phyloP scores from a whole-genome alignment of 257 asterid species.

The Nicotiana noctiflora region DNA sequence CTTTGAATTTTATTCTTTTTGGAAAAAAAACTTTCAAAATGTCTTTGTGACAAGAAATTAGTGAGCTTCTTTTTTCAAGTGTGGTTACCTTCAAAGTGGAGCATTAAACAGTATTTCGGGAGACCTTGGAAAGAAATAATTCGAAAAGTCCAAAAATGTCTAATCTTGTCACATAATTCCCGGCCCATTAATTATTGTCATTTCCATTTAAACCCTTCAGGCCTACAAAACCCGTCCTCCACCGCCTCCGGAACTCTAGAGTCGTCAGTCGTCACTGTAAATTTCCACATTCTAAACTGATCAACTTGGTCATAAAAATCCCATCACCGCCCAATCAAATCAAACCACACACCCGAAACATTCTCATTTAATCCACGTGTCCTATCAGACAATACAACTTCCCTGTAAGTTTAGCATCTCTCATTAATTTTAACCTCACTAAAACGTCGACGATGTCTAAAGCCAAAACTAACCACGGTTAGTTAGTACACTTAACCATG shows the following conservation, averaged over 20 bases:
- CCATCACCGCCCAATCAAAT: conserved; percentile 20
- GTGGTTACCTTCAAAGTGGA: not conserved
- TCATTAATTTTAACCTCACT: too few species aligned
- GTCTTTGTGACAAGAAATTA: too few species aligned
- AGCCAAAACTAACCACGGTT: conserved; percentile 30
- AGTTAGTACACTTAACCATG: conserved; percentile 17
- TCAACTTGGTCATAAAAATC: not conserved
- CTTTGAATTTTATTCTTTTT: too few species aligned
- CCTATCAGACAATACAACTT: not conserved
- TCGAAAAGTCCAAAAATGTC: not conserved
- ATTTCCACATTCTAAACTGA: not conserved
- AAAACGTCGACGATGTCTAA: too few species aligned
- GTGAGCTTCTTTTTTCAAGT: too few species aligned
- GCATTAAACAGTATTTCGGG: not conserved
- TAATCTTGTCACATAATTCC: conserved; percentile 4
- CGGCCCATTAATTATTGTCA: not conserved
- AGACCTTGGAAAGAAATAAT: not conserved
- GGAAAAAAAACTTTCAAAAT: too few species aligned
- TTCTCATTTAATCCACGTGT: conserved; percentile 20
- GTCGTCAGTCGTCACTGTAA: conserved; percentile 23
- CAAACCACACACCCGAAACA: not conserved
- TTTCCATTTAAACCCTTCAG: not conserved
- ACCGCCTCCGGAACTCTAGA: conserved; percentile 40
- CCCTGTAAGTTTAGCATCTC: conserved; percentile 6
- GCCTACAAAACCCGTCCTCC: conserved; percentile 2